Conservation (phyloP, 1,284 basidiomycete species). For the Mycena sp. region DNA sequence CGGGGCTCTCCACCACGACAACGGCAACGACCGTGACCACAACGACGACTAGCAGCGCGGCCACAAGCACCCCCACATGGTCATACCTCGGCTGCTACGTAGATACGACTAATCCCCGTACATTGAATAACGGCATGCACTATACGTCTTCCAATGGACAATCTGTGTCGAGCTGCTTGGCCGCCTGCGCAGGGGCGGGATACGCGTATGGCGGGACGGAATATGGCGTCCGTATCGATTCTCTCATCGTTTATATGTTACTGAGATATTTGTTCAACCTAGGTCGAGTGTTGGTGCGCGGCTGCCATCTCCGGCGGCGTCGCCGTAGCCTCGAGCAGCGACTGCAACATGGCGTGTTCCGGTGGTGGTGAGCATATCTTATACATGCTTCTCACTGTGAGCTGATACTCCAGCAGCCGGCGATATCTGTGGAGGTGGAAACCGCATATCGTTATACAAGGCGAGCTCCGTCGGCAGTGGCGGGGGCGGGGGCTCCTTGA, state of each 20-base stretch:
- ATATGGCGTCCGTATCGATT: constrained; percentile 19
- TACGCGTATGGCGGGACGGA: constrained; percentile 23
- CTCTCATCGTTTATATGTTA: not conserved
- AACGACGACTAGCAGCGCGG: constrained; percentile 9
- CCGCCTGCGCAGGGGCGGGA: constrained; percentile 10
- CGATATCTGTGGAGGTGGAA: constrained; percentile 1
- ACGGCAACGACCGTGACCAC: constrained; percentile 18
- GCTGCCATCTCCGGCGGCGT: not conserved
- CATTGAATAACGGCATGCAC: not conserved
- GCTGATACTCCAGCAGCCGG: not conserved
- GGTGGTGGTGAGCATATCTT: not conserved
- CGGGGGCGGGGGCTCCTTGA: not conserved
- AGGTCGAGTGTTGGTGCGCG: constrained; percentile 15
- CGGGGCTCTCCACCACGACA: constrained; percentile 13
- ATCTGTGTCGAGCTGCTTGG: constrained; percentile 9
- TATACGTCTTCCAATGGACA: not conserved
- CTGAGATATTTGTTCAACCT: no score
- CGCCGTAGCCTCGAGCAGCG: not conserved
- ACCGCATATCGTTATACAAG: constrained; percentile 14
- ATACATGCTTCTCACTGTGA: not conserved
- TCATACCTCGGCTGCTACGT: constrained; percentile 18
- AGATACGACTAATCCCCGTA: constrained; percentile 4
- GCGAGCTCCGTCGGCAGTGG: not conserved
- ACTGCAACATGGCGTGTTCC: constrained; percentile 12
- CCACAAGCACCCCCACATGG: constrained; percentile 22